phyloP scores from a whole-genome alignment of 2,329 filamentous ascomycete species.

The Neoascochyta sp. region DNA sequence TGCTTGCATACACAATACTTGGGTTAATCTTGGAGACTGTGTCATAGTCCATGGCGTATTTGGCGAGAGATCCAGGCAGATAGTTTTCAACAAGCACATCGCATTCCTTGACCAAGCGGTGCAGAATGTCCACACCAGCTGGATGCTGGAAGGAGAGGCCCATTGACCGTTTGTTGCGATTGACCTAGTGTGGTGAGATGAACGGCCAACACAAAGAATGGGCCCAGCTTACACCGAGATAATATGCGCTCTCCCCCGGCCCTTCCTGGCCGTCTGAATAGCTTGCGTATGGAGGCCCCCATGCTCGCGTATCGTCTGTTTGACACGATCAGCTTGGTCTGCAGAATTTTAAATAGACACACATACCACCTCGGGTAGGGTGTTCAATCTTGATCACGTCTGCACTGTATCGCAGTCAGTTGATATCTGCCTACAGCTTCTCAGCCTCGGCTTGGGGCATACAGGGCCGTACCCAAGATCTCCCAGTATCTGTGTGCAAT shows the following conservation, averaged over 20 bases:
- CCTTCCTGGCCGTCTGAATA: constrained; percentile 62
- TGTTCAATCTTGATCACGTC: constrained; percentile 98
- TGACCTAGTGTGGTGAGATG: constrained; percentile 69
- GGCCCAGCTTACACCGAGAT: constrained; percentile 64
- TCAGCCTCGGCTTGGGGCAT: constrained; percentile 35
- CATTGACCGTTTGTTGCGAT: constrained; percentile 95
- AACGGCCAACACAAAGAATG: too few relatives aligned
- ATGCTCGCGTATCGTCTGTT: constrained; percentile 90
- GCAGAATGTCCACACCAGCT: constrained; percentile 79
- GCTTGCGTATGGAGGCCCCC: constrained; percentile 89
- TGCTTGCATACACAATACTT: constrained; percentile 84
- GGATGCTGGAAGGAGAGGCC: constrained; percentile 86
- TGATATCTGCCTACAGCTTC: constrained; percentile 7
- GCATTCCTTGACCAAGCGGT: constrained; percentile 76
- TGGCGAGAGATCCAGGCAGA: constrained; percentile 80
- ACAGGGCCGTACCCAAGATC: constrained; percentile 74
- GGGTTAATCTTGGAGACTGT: constrained; percentile 80
- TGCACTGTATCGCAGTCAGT: constrained; percentile 55
- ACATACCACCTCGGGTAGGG: constrained; percentile 51
- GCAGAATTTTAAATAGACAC: too few relatives aligned
- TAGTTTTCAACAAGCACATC: constrained; percentile 98
- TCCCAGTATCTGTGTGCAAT: constrained; percentile 93
- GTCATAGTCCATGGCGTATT: constrained; percentile 87
- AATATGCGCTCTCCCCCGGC: constrained; percentile 92
- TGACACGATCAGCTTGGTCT: background rate